A percentile compares a stretch with the other conserved stretches of the same genome.
phyloP scores from a whole-genome alignment of 177 flowering plant genomes.

The Vitis hybrid region DNA sequence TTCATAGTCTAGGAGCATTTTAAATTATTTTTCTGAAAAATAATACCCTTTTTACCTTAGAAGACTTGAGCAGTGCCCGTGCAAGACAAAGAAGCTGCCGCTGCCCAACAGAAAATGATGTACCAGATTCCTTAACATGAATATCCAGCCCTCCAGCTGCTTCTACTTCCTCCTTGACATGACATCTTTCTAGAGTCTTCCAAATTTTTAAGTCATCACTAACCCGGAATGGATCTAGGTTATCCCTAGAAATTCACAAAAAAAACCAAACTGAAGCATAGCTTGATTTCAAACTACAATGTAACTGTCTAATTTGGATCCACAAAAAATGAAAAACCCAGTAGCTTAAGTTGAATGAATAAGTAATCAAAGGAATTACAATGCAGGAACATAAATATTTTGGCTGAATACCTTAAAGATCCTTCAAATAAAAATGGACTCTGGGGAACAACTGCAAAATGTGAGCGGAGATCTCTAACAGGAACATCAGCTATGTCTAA shows the following conservation, averaged over 20 bases:
- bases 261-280: slow-evolving; percentile 1
- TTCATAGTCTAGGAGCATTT: background rate
- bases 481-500: slow-evolving; percentile 53
- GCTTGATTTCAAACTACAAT: background rate
- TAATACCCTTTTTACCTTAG: slow-evolving; percentile 52
- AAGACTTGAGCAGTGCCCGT: slow-evolving; percentile 90
- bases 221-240: slow-evolving; percentile 67
- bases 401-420: slow-evolving; percentile 56
- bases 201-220: slow-evolving; percentile 62
- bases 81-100: slow-evolving; percentile 93
- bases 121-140: slow-evolving; percentile 70
- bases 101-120: slow-evolving; percentile 92
- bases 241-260: slow-evolving; percentile 55
- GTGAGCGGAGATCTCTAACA: slow-evolving; percentile 75
- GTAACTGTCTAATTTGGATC: background rate
- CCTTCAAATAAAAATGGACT: slow-evolving; percentile 95
- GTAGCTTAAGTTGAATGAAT: background rate
- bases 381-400: background rate
- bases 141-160: slow-evolving; percentile 80
- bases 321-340: background rate
- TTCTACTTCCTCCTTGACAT: slow-evolving; percentile 77
- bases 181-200: slow-evolving; percentile 76
- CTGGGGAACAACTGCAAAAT: slow-evolving; percentile 88
- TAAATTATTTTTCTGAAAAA: background rate
- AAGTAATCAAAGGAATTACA: background rate